A percentile compares a stretch with the other conserved stretches of the same genome.
Evolutionary conservation across 2,329 filamentous ascomycete species (phyloP).

Genomic region (Ophiosphaerella narmari): DNA sequence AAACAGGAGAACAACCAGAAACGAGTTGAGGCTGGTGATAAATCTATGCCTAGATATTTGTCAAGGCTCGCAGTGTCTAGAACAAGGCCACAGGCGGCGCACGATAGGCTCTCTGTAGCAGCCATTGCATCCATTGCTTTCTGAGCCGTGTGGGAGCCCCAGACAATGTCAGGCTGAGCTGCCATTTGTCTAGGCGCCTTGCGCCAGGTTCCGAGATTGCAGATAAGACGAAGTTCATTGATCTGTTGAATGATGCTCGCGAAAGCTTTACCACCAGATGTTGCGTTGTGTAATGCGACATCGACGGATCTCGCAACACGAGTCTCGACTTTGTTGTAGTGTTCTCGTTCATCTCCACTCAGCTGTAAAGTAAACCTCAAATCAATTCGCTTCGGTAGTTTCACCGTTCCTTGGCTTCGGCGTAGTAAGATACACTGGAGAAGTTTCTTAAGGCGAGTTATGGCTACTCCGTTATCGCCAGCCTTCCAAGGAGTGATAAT

Average conservation of each 20-base stretch:
- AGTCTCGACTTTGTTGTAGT: slow-evolving; percentile 37
- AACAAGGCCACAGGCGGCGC: background rate
- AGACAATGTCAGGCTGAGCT: background rate
- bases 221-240: slow-evolving; percentile 52
- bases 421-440: slow-evolving; percentile 47
- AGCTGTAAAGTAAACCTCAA: slow-evolving; percentile 43
- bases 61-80: background rate
- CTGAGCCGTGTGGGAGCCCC: background rate
- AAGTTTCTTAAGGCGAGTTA: slow-evolving; percentile 47
- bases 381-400: slow-evolving; percentile 46
- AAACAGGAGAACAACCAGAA: slow-evolving; percentile 16
- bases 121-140: background rate
- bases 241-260: slow-evolving; percentile 53
- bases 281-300: slow-evolving; percentile 29
- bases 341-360: slow-evolving; percentile 32
- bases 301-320: slow-evolving; percentile 15
- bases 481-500: slow-evolving; percentile 48
- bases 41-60: background rate
- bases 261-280: slow-evolving; percentile 24
- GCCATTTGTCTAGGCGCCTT: background rate
- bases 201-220: slow-evolving; percentile 48
- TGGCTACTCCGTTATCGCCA: slow-evolving; percentile 41
- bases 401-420: slow-evolving; percentile 46
- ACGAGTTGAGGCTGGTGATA: background rate
- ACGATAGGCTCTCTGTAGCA: background rate